Evolutionary conservation across 768 basidiomycete genomes (phyloP).

Genomic region (Trametopsis cervina): DNA sequence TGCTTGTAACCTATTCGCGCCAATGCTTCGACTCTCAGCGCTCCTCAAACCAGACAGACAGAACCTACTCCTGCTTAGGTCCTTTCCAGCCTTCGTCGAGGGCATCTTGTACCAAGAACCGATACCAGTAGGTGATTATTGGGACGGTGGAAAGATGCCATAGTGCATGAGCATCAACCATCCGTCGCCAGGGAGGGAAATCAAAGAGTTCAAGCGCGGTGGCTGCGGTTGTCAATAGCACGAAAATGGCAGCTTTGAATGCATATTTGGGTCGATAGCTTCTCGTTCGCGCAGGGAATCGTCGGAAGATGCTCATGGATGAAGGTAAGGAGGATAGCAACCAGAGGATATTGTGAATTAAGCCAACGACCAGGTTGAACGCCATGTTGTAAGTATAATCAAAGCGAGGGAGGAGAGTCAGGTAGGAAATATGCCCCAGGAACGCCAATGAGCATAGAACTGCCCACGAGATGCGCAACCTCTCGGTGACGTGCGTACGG

Average conservation of each 20-base stretch:
- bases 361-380: slow-evolving; percentile 72
- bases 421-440: slow-evolving; percentile 70
- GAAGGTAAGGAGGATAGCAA: slow-evolving; percentile 57
- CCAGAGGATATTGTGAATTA: slow-evolving; percentile 82
- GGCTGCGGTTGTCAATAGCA: slow-evolving; percentile 64
- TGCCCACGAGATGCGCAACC: slow-evolving; percentile 34
- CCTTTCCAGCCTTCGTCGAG: slow-evolving; percentile 62
- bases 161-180: slow-evolving; percentile 85
- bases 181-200: slow-evolving; percentile 71
- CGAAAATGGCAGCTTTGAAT: slow-evolving; percentile 50
- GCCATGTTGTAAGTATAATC: slow-evolving; percentile 92
- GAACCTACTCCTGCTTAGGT: slow-evolving; percentile 22
- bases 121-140: slow-evolving; percentile 76
- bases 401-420: slow-evolving; percentile 70
- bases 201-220: slow-evolving; percentile 85
- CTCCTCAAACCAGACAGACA: background rate
- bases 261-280: slow-evolving; percentile 53
- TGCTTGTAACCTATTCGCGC: background rate
- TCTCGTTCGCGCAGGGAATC: slow-evolving; percentile 49
- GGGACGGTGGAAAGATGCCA: slow-evolving; percentile 89
- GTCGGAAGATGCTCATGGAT: slow-evolving; percentile 37
- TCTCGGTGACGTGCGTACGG: slow-evolving; percentile 20
- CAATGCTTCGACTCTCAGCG: background rate
- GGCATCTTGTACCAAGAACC: slow-evolving; percentile 73
- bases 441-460: slow-evolving; percentile 48